Base-by-base conservation (phyloP, 176 grass and related monocot genomes). In the Zea luxurians region DNA sequence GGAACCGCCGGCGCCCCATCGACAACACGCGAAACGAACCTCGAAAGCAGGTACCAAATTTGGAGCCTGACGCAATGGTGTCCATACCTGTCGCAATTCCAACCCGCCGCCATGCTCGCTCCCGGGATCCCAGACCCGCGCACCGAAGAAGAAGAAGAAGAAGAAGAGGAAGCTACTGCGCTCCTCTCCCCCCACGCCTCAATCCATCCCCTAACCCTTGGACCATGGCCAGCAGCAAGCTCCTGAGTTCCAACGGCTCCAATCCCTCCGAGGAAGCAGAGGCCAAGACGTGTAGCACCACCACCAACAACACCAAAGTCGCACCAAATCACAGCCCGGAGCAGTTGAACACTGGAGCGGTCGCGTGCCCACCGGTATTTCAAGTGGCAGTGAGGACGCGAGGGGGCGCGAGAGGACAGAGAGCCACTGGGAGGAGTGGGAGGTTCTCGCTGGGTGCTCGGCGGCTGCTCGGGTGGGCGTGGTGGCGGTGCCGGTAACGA, bases 121-220 rank as follows among this genome's bases (percentile, higher is more conserved):
- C 75, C 54, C 40, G 75, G 41, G 66, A 11, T 67, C 50, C 48
- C 82, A 54, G 59, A 78, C 52, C 35, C 47, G 58, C 45, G 82
- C 81, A 79, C 75, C 57, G 53, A 88, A 76, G 88, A 90, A 76
- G 74, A 68, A 80, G 88, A 90, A 76, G 74, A 68, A 80, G 80
- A 74, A 40, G 38, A 68, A 80, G 27, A 27, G 27, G 27, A 27
- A 81, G 78, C 72, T 67, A 35, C 66, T 67, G 20, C 64, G 83
- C 80, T 84, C 91, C 85, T 84, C 79, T 64, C 67, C 74, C 73
- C 83, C 73, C 61, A 75, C 83, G 34, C 83, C 52, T 84, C 85
- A 90, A 60, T 86, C 88, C 91, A 94, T 94, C 83, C 55, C 72
- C 48, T n/a, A 47, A 52, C 20, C 68, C 86, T 61, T 73, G 8